A percentile compares a stretch with the other conserved stretches of the same genome.
Conservation (phyloP, 495 filamentous ascomycete species). For the Aspergillus baeticus region DNA sequence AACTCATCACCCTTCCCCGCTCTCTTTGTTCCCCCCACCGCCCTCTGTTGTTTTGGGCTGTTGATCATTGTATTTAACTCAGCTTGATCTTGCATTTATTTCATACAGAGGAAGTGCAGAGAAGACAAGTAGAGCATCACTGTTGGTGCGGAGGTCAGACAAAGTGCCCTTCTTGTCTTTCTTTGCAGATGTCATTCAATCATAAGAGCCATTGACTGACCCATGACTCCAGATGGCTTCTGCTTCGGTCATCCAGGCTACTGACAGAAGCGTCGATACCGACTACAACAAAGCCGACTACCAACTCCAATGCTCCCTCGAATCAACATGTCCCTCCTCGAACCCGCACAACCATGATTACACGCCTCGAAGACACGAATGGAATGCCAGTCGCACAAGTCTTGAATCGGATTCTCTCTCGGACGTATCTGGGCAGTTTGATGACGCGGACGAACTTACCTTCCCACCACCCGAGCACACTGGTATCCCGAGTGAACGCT, state of each 20-base stretch:
- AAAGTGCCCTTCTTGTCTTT: not conserved
- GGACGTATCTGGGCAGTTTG: slow-evolving; percentile 39
- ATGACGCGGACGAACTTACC: slow-evolving; percentile 40
- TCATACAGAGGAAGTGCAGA: not conserved
- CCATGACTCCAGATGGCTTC: slow-evolving; percentile 9
- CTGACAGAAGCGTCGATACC: slow-evolving; percentile 13
- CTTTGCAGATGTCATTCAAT: slow-evolving; percentile 2
- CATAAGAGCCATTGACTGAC: not conserved
- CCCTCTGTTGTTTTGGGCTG: not conserved
- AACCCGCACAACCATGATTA: slow-evolving; percentile 21
- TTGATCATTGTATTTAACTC: not conserved
- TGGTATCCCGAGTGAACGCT: not conserved
- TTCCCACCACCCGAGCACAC: not conserved
- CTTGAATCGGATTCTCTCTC: slow-evolving; percentile 27
- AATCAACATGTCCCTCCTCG: slow-evolving; percentile 15
- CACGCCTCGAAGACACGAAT: slow-evolving; percentile 34
- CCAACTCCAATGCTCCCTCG: slow-evolving; percentile 25
- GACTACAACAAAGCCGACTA: slow-evolving; percentile 19
- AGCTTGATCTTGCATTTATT: too few relatives aligned
- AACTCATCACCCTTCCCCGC: not conserved
- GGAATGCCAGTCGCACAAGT: slow-evolving; percentile 22
- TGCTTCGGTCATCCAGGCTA: not conserved
- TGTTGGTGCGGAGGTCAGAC: not conserved
- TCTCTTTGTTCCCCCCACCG: not conserved
- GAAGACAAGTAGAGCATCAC: not conserved